Evolutionary conservation across 495 filamentous ascomycete genomes (phyloP), one percentile per base, ranked within the genome.

Genomic region (Podospora australis): DNA sequence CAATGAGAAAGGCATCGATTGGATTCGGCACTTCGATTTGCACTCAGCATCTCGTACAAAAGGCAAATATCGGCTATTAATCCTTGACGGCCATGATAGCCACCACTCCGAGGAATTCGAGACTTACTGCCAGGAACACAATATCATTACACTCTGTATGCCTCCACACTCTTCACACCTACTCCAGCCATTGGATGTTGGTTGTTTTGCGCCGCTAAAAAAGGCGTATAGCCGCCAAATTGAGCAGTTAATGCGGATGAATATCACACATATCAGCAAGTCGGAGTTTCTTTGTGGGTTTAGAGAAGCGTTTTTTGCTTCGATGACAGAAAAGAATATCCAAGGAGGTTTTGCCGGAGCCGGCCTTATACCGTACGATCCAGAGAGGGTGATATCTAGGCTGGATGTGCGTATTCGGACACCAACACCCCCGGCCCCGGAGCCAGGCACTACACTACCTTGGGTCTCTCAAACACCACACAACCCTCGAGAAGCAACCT

Each of bases 1-100:
- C 20, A 49, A 49, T 49, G 38, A 35, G n/a, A 35, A 39, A 24
- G 46, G 46, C 25, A 39, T 42, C 17, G 46, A 42, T 42, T 49
- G 38, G 46, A 42, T 49, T 35, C 26, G 29, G 46, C 38, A 49
- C 26, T 49, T 49, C 28, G 26, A 49, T 20, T 42, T 26, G 16
- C 26, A 42, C 16, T 41, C 28, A 34, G 25, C 36, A 21, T 39
- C 46, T 34, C 38, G 38, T 22, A 39, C 34, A 21, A 48, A 48
- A 13, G 34, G 45, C 45, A 48, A 39, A 39, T 39, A 48, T 22
- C 34, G 45, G 34, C 19, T 48, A 16, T 48, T 39, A 13, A 39
- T 44, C 41, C 41, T 44, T 26, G 41, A 44, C 41, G 41, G 41
- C 41, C 24, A 29, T 16, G 24, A 44, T 17, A 44, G 41, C 41